These are phyloP conservation scores for Phalaenopsis equestris DNA, from an alignment of 106 monocot species.

Conservation along the genomic window DNA sequence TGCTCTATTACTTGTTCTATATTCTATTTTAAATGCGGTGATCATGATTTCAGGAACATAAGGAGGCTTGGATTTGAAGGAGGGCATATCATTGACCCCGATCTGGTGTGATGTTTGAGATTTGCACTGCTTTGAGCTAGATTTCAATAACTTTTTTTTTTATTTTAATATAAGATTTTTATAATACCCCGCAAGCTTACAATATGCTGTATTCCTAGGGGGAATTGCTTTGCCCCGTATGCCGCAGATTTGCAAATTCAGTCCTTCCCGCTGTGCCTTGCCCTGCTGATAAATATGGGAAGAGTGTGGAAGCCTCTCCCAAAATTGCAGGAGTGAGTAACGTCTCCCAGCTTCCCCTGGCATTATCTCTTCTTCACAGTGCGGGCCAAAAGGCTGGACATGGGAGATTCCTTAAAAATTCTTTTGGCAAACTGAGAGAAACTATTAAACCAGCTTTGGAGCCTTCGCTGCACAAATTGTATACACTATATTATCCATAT, in stretches of 20 bases:
- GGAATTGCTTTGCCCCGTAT: constrained; percentile 88
- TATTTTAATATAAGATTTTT: constrained; percentile 4
- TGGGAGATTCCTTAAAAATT: constrained; percentile 24
- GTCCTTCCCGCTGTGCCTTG: constrained; percentile 41
- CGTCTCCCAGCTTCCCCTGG: constrained; percentile 28
- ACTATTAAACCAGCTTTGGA: constrained; percentile 35
- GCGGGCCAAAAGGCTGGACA: constrained; percentile 42
- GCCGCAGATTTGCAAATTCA: constrained; percentile 88
- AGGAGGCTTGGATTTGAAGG: constrained; percentile 81
- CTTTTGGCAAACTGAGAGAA: constrained; percentile 27
- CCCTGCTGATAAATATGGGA: constrained; percentile 16
- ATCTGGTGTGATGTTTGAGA: constrained; percentile 37
- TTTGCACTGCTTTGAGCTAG: background rate
- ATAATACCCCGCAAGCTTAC: background rate
- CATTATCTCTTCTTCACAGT: constrained; percentile 59
- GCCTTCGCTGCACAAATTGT: constrained; percentile 49
- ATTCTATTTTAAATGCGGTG: background rate
- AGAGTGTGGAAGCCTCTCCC: background rate
- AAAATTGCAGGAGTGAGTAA: constrained; percentile 7
- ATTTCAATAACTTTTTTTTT: constrained; percentile 7
- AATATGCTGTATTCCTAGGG: constrained; percentile 36
- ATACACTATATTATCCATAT: constrained; percentile 42
- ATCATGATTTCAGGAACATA: constrained; percentile 27
- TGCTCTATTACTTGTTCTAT: background rate
- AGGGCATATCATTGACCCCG: constrained; percentile 69